Conservation (phyloP, 2,329 filamentous ascomycete species). For the Diaporthe citri region DNA sequence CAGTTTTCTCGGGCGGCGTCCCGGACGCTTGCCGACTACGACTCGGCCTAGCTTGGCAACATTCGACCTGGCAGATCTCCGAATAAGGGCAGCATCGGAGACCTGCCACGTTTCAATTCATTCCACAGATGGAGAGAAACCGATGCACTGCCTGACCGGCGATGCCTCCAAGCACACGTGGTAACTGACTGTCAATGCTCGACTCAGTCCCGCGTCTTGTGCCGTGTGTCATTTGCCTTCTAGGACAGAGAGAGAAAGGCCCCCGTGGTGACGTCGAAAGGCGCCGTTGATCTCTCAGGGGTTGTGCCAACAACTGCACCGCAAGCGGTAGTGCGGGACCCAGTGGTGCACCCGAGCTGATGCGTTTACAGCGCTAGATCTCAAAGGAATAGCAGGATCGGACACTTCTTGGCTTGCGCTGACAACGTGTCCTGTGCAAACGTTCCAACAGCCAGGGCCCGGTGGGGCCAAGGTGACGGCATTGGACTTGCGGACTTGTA, state of each 20-base stretch:
- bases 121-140: neutral
- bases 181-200: neutral
- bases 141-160: neutral
- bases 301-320: neutral
- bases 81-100: neutral
- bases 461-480: neutral
- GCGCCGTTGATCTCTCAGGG: neutral
- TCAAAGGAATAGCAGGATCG: neutral
- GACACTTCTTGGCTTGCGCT: neutral
- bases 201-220: neutral
- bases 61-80: neutral
- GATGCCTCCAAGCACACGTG: neutral
- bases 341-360: neutral
- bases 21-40: neutral
- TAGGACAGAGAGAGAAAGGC: neutral
- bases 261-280: neutral
- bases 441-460: too few relatives aligned
- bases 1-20: neutral
- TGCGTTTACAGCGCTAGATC: neutral
- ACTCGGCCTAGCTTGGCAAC: neutral
- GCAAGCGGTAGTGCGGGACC: conserved; percentile 9
- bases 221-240: neutral
- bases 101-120: neutral
- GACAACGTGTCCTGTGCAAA: neutral
- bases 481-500: neutral